Evolutionary conservation across 176 grass and related monocot species (phyloP), one percentile per base, ranked within the genome.

Genomic region (Eragrostis curvula): DNA sequence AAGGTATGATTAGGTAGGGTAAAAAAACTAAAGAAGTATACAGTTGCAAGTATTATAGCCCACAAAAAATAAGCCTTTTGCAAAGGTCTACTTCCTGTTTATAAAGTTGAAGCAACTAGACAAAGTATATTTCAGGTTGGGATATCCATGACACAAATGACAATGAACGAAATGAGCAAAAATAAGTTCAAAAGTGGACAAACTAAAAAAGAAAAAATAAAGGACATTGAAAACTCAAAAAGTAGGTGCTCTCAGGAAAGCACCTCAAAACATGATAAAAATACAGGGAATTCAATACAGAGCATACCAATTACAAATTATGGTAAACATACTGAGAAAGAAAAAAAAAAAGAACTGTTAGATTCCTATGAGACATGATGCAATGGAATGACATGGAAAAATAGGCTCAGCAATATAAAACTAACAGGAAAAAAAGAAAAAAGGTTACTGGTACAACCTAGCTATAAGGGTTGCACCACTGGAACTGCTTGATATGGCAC

Each of bases 121-220:
- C 52, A 57, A 70, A 48, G 13, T 42, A 74, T 15, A 49, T 32
- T 74, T 79, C 59, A 80, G 69, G 17, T 32, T 63, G 29, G 32
- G 20, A 78, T 55, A 56, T 42, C 18, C 58, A 88, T 21, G 39
- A 66, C 27, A 8, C 15, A 71, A 71, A 24, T 21, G 12, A 30
- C 56, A 44, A 71, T 12, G 11, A 27, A 61, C 32, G 1, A 4
- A 68, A 17, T 12, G 30, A 60, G 41, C 30, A 74, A 65, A 39
- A 56, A 25, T 68, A 9, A 20, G 40, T 40, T 21, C 9, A 49
- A 42, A 73, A 66, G 12, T 9, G 83, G 21, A 47, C 32, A 53
- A 66, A 2, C 25, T 16, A 45, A 51, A 39, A 70, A 29, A 50
- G n/a, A 75, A 39, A 71, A 8, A 61, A 12, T 40, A 46, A 66